Conservation (phyloP, 2,329 filamentous ascomycete genomes). For the Exophiala sp. region DNA sequence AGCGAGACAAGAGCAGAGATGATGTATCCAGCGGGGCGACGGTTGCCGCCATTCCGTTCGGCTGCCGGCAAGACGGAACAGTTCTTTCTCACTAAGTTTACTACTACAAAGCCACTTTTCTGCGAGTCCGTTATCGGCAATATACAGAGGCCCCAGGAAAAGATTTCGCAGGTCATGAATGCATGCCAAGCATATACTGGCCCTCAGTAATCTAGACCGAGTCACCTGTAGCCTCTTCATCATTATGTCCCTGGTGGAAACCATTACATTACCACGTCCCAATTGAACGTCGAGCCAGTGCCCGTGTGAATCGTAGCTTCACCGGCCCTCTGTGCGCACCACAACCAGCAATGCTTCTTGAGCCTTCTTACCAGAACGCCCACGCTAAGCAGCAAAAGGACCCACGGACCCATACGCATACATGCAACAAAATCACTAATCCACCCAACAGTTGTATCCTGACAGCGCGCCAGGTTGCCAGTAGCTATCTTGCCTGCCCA, state of each 20-base stretch:
- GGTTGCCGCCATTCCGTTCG: too few relatives aligned
- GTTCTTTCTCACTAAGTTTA: background rate
- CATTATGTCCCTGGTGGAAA: too few relatives aligned
- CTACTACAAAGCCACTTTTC: too few relatives aligned
- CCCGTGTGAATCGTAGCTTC: too few relatives aligned
- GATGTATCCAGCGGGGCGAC: too few relatives aligned
- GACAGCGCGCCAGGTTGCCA: conserved; percentile 13
- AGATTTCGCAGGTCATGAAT: too few relatives aligned
- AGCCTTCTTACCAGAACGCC: background rate
- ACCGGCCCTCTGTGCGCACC: background rate
- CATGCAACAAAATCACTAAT: conserved; percentile 11
- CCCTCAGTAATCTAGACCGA: background rate
- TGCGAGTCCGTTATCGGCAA: too few relatives aligned
- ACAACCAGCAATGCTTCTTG: background rate
- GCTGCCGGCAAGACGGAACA: background rate
- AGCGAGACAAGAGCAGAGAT: too few relatives aligned
- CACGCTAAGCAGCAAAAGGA: conserved; percentile 3
- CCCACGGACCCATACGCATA: background rate
- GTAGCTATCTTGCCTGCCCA: conserved; percentile 20
- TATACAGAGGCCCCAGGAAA: too few relatives aligned
- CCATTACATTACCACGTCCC: too few relatives aligned
- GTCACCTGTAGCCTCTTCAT: too few relatives aligned
- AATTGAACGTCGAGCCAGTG: too few relatives aligned
- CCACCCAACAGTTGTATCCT: conserved; percentile 19
- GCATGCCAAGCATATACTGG: background rate